These are phyloP conservation scores for Fusarium verticillioides DNA, from an alignment of 2,329 filamentous ascomycete species.

Conservation along the genomic window DNA sequence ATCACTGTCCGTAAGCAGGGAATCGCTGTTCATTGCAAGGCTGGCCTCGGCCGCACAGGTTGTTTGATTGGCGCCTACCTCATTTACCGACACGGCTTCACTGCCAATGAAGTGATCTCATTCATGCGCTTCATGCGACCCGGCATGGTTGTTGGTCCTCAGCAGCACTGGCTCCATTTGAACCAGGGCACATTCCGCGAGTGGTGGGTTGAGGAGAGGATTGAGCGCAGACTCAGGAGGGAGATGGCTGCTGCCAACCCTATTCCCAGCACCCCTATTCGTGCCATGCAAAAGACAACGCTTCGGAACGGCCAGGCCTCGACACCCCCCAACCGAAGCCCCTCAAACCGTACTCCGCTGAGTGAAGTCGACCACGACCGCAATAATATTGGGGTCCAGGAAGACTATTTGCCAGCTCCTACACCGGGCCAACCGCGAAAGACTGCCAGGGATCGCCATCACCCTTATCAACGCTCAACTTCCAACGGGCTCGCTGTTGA, in stretches of 20 bases:
- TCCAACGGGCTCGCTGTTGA: conserved; percentile 56
- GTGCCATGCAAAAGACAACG: conserved; percentile 69
- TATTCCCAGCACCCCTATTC: conserved; percentile 69
- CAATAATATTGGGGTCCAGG: conserved; percentile 74
- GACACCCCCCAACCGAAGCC: conserved; percentile 84
- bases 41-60: conserved; percentile 92
- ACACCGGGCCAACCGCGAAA: conserved; percentile 97
- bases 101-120: conserved; percentile 94
- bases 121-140: conserved; percentile 99
- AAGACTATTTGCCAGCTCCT: conserved; percentile 93
- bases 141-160: conserved; percentile 97
- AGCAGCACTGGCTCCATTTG: conserved; percentile 98
- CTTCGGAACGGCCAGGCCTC: conserved; percentile 75
- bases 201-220: conserved; percentile 94
- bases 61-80: conserved; percentile 97
- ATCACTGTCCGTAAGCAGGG: conserved; percentile 91
- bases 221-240: conserved; percentile 74
- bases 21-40: conserved; percentile 98
- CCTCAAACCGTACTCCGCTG: conserved; percentile 83
- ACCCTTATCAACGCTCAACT: conserved; percentile 74
- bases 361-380: conserved; percentile 91
- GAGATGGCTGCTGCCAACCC: conserved; percentile 64
- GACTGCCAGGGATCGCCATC: conserved; percentile 80
- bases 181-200: conserved; percentile 98
- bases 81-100: conserved; percentile 97